Evolutionary conservation across 176 grass and related monocot species (phyloP).

Genomic region (Alopecurus myosuroides): DNA sequence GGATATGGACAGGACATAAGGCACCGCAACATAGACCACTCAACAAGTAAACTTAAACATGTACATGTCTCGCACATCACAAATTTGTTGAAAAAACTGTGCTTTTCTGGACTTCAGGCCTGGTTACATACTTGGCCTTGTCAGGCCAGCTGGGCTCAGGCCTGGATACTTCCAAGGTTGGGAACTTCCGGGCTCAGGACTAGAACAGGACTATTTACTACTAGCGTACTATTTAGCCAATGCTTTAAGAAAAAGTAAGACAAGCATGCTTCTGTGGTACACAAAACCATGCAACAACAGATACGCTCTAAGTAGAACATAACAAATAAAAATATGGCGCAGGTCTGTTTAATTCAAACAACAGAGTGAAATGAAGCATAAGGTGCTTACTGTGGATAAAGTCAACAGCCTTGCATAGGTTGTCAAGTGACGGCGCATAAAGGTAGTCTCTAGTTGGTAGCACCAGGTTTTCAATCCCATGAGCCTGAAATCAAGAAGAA

Average conservation of each 20-base stretch:
- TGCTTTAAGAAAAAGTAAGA: background rate
- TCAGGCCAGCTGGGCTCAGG: background rate
- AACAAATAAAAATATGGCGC: background rate
- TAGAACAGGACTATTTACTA: background rate
- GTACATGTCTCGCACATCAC: background rate
- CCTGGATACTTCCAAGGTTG: background rate
- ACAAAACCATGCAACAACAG: background rate
- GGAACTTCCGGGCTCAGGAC: background rate
- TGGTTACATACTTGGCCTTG: background rate
- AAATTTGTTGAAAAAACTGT: background rate
- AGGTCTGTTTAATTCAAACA: background rate
- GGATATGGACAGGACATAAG: background rate
- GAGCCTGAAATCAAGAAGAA: constrained; percentile 43
- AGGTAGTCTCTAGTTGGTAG: constrained; percentile 98
- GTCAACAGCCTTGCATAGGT: constrained; percentile 75
- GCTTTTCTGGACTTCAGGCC: background rate
- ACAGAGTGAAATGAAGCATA: background rate
- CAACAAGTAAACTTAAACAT: background rate
- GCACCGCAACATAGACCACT: background rate
- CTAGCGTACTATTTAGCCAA: background rate
- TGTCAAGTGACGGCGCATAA: constrained; percentile 77
- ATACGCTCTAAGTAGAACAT: background rate
- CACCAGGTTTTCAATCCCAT: constrained; percentile 84
- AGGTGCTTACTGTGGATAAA: constrained; percentile 81
- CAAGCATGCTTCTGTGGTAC: background rate